Evolutionary conservation across 208 protist species (phyloP).

Genomic region (Angomonas ambiguus): DNA sequence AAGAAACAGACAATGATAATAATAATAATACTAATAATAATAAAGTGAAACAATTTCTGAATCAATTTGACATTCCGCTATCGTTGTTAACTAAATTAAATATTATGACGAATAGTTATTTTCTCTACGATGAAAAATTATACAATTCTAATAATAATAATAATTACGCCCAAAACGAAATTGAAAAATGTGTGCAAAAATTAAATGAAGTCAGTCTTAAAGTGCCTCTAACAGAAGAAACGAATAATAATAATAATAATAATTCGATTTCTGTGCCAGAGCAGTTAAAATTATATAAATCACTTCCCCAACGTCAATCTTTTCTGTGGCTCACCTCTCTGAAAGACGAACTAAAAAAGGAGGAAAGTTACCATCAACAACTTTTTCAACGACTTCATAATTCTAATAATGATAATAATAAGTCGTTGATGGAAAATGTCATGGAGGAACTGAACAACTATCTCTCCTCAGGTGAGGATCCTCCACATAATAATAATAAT

Average conservation of each 20-base stretch:
- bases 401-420: too few relatives aligned
- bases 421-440: too few relatives aligned
- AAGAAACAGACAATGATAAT: too few relatives aligned
- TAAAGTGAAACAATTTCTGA: too few relatives aligned
- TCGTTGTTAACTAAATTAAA: neutral
- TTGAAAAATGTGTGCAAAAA: neutral
- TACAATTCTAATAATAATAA: too few relatives aligned
- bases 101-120: neutral
- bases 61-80: neutral
- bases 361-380: neutral
- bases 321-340: neutral
- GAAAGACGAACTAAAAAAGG: neutral
- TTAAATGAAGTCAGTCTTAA: neutral
- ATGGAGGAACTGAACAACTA: too few relatives aligned
- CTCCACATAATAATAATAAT: neutral
- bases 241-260: conserved; percentile 2
- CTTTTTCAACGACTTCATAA: too few relatives aligned
- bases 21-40: too few relatives aligned
- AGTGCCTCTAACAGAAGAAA: neutral
- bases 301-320: neutral
- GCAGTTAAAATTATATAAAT: conserved; percentile 2
- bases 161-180: neutral
- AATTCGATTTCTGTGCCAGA: neutral
- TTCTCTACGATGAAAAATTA: neutral
- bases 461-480: too few relatives aligned